Conservation (phyloP, 768 basidiomycete genomes). For the Tulasnella sp. region DNA sequence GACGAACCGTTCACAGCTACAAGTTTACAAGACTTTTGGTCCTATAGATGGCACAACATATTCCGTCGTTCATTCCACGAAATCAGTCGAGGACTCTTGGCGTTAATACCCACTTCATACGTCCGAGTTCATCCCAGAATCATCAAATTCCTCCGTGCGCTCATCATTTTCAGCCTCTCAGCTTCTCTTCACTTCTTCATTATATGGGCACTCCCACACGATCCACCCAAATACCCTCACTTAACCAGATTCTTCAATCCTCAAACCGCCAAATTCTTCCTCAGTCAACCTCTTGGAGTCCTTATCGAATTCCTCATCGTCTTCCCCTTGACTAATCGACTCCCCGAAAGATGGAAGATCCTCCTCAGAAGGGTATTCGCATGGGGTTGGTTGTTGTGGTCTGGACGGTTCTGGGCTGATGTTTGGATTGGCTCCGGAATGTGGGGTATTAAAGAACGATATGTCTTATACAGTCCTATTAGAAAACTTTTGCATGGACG, state of each 20-base stretch:
- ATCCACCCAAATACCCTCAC: neutral
- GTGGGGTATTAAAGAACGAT: neutral
- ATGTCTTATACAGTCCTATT: conserved; percentile 14
- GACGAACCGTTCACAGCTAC: conserved; percentile 10
- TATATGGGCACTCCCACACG: conserved; percentile 1
- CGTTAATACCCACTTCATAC: neutral
- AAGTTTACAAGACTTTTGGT: conserved; percentile 17
- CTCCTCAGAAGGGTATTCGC: conserved; percentile 10
- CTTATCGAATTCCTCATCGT: conserved; percentile 11
- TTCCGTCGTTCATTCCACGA: conserved; percentile 14
- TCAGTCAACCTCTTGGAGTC: conserved; percentile 15
- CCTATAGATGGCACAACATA: conserved; percentile 16
- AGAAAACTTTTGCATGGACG: conserved; percentile 10
- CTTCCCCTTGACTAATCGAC: neutral
- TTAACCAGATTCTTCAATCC: neutral
- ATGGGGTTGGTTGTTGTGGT: conserved; percentile 15
- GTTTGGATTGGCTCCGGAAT: conserved; percentile 13
- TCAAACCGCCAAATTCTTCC: conserved; percentile 11
- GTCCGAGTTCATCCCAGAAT: neutral
- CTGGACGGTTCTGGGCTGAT: conserved; percentile 15
- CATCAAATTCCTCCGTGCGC: conserved; percentile 3
- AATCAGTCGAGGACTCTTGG: conserved; percentile 3
- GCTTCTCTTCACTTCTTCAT: conserved; percentile 8
- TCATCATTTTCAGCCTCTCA: conserved; percentile 9
- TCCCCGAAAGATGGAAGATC: neutral